Percentiles rank a stretch among this genome's conserved stretches.
phyloP scores from a whole-genome alignment of 2,329 filamentous ascomycete genomes.

The Cadophora gregata region DNA sequence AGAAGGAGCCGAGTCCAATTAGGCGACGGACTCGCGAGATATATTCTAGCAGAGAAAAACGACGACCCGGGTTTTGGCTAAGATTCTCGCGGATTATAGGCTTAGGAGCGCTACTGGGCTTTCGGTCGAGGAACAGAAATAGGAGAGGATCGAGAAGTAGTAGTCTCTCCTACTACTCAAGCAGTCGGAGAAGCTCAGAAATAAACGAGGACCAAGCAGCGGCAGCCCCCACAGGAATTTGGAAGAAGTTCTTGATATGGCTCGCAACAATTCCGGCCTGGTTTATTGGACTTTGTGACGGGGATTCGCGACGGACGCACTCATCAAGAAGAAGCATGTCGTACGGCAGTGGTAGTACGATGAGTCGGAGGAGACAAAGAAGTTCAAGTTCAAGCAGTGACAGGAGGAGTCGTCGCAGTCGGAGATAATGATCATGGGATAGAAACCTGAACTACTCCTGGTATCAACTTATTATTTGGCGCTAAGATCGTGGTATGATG shows the following conservation, averaged over 20 bases:
- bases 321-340: background rate
- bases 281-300: background rate
- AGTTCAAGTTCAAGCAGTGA: background rate
- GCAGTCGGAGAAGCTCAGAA: background rate
- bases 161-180: background rate
- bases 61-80: background rate
- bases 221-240: background rate
- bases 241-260: background rate
- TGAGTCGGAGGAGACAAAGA: background rate
- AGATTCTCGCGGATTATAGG: background rate
- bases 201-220: background rate
- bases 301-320: background rate
- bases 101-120: background rate
- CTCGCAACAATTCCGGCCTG: background rate
- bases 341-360: background rate
- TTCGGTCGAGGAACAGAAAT: background rate
- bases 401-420: background rate
- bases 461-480: no score
- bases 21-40: slow-evolving; percentile 5
- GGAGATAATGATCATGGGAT: background rate
- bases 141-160: background rate
- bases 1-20: background rate
- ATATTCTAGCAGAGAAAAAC: background rate
- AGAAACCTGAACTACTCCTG: no score
- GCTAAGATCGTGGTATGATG: no score